phyloP scores from a whole-genome alignment of 352 stramenopile genomes.

The Thalassiosira exigua region DNA sequence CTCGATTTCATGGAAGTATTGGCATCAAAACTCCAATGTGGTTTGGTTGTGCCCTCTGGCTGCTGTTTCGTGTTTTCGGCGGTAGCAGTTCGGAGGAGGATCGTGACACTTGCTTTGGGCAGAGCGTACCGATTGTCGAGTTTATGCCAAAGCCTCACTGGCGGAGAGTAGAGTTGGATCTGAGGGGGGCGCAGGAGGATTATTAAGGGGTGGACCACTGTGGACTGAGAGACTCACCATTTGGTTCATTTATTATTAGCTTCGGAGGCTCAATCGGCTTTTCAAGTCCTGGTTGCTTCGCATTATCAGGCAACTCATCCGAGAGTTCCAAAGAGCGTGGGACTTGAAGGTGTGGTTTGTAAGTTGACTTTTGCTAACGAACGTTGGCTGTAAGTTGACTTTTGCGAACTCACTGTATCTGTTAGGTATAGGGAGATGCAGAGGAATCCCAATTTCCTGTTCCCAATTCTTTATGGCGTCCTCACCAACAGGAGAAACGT shows the following conservation, averaged over 20 bases:
- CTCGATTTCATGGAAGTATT: conserved; percentile 57
- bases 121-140: conserved; percentile 83
- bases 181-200: no score
- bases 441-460: no score
- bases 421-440: conserved; percentile 73
- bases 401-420: no score
- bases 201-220: no score
- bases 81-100: conserved; percentile 71
- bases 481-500: conserved; percentile 53
- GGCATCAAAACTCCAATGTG: conserved; percentile 71
- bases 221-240: no score
- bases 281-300: conserved; percentile 68
- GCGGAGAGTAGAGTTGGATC: no score
- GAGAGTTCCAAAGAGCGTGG: conserved; percentile 74
- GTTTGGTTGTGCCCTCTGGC: no score
- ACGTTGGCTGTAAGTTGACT: no score
- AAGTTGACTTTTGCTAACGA: no score
- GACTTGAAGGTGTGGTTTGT: no score
- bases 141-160: conserved; percentile 78
- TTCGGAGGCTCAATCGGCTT: conserved; percentile 75
- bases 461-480: conserved; percentile 52
- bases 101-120: conserved; percentile 67
- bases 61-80: conserved; percentile 43
- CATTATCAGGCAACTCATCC: conserved; percentile 71
- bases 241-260: conserved; percentile 64